Conservation (phyloP, 441 rosid species). For the Flueggea neowawraea region DNA sequence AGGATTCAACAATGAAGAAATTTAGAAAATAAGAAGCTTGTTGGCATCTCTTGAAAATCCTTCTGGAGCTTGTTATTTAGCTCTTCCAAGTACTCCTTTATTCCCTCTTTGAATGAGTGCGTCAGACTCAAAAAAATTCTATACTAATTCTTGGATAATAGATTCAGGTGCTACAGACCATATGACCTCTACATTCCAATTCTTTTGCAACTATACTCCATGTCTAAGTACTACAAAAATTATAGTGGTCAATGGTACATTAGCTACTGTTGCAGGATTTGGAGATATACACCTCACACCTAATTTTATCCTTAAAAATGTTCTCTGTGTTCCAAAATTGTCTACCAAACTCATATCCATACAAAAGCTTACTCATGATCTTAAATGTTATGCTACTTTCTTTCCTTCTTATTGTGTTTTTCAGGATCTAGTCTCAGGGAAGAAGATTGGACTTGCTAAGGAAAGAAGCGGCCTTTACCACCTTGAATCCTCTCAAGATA, state of each 20-base stretch:
- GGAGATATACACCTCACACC: background rate
- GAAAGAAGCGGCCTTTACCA: background rate
- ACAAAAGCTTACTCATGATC: background rate
- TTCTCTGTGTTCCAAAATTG: slow-evolving; percentile 7
- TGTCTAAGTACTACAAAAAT: background rate
- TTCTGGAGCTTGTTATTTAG: background rate
- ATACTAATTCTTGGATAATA: background rate
- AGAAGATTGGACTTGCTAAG: slow-evolving; percentile 6
- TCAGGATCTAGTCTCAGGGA: slow-evolving; percentile 3
- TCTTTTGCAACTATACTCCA: background rate
- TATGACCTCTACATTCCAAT: background rate
- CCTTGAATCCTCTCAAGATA: background rate
- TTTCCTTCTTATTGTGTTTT: background rate
- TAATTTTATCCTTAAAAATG: background rate
- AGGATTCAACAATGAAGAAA: too few relatives aligned
- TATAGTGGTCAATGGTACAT: background rate
- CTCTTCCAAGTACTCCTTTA: background rate
- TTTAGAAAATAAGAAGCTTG: too few relatives aligned
- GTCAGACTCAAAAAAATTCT: background rate
- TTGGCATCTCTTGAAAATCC: too few relatives aligned
- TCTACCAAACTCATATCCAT: slow-evolving; percentile 1
- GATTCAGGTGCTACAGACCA: background rate
- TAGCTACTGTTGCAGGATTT: background rate
- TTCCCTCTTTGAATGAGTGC: background rate
- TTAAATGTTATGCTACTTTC: background rate